Evolutionary conservation across 2,329 filamentous ascomycete species (phyloP).

Genomic region (Paramyrothecium sp.): DNA sequence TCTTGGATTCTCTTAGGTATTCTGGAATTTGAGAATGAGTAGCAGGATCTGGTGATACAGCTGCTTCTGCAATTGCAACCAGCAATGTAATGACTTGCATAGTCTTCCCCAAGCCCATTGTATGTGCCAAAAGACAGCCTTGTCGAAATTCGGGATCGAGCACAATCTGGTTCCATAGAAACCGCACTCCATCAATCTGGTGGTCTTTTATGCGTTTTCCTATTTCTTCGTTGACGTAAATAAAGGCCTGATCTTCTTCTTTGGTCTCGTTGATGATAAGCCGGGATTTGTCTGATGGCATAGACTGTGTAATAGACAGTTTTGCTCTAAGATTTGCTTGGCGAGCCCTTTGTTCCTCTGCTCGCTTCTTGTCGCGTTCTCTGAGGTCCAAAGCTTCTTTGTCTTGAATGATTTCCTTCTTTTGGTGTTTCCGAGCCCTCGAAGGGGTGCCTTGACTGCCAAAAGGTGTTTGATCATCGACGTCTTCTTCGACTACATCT

Average conservation of each 20-base stretch:
- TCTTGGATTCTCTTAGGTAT: conserved; percentile 59
- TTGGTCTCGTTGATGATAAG: conserved; percentile 69
- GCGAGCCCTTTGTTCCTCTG: conserved; percentile 53
- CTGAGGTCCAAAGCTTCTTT: conserved; percentile 49
- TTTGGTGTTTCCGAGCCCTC: conserved; percentile 15
- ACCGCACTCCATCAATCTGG: conserved; percentile 78
- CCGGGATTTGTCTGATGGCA: conserved; percentile 42
- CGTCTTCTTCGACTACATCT: conserved; percentile 11
- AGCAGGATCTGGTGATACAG: conserved; percentile 53
- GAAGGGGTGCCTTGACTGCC: conserved; percentile 4
- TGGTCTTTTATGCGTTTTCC: conserved; percentile 70
- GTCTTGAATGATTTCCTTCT: conserved; percentile 32
- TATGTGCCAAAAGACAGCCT: conserved; percentile 82
- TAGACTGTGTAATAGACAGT: conserved; percentile 41
- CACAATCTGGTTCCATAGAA: conserved; percentile 85
- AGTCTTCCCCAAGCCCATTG: conserved; percentile 91
- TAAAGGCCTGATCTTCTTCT: conserved; percentile 54
- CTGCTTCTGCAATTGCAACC: conserved; percentile 67
- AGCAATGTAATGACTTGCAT: conserved; percentile 89
- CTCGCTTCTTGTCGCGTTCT: conserved; percentile 51
- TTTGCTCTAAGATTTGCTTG: conserved; percentile 43
- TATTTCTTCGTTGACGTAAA: conserved; percentile 65
- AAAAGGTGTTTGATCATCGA: conserved; percentile 6
- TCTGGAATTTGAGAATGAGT: conserved; percentile 67
- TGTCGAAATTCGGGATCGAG: conserved; percentile 56